Evolutionary conservation across 306 rosid genomes (phyloP).

Genomic region (Ormosia emarginata): DNA sequence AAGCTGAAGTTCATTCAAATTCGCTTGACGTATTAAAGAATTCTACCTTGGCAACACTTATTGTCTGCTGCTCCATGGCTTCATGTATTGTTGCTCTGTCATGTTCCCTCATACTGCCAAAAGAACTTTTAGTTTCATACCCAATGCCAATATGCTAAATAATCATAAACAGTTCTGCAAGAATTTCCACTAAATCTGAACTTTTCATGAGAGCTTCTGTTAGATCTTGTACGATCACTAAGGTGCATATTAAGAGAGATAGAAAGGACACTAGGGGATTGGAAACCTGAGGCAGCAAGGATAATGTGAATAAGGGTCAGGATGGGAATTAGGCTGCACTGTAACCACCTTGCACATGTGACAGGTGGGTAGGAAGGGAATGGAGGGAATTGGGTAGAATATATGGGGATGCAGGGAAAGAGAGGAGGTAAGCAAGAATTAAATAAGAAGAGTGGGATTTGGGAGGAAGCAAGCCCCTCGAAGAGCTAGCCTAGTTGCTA

Average conservation of each 20-base stretch:
- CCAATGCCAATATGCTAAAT: conserved; percentile 18
- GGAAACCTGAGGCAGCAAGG: background rate
- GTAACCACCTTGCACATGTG: background rate
- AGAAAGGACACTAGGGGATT: background rate
- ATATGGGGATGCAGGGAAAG: background rate
- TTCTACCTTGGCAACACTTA: conserved; percentile 95
- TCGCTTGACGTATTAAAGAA: conserved; percentile 6
- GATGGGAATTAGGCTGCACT: background rate
- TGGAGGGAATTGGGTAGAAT: background rate
- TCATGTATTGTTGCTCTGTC: conserved; percentile 98
- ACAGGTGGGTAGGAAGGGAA: background rate
- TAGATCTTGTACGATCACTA: background rate
- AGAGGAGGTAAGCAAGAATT: background rate
- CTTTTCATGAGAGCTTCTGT: background rate
- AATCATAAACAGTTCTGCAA: background rate
- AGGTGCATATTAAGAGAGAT: background rate
- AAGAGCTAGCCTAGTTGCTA: background rate
- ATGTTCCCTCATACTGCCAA: conserved; percentile 89
- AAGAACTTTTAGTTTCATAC: conserved; percentile 26
- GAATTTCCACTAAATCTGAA: background rate
- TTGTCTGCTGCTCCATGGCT: conserved; percentile 99
- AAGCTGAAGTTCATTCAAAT: conserved; percentile 10
- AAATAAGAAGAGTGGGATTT: background rate
- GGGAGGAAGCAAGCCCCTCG: background rate
- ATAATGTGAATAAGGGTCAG: background rate